Evolutionary conservation across 208 protist species (phyloP).

Genomic region (Porcisia hertigi): DNA sequence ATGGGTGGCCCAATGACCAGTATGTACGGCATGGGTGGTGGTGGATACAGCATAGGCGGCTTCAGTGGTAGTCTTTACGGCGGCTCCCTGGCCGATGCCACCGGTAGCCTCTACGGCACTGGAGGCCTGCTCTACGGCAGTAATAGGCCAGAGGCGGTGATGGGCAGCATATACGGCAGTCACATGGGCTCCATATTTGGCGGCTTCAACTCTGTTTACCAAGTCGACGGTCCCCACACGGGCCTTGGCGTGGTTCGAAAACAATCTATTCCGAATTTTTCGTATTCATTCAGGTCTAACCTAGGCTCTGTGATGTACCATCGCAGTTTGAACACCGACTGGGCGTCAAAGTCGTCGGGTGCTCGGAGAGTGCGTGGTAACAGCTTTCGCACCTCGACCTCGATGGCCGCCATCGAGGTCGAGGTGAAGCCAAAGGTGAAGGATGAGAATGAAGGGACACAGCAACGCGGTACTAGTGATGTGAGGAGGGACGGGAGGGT

Average conservation of each 20-base stretch:
- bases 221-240: slow-evolving; percentile 33
- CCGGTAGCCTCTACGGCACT: slow-evolving; percentile 41
- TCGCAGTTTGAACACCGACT: slow-evolving; percentile 19
- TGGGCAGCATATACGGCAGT: slow-evolving; percentile 53
- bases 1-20: slow-evolving; percentile 13
- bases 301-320: slow-evolving; percentile 13
- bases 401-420: slow-evolving; percentile 3
- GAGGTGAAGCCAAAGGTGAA: slow-evolving; percentile 3
- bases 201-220: slow-evolving; percentile 46
- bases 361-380: slow-evolving; percentile 3
- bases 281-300: slow-evolving; percentile 46
- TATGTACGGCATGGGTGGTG: slow-evolving; percentile 30
- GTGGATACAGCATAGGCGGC: slow-evolving; percentile 24
- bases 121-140: slow-evolving; percentile 54
- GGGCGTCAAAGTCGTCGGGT: slow-evolving; percentile 3
- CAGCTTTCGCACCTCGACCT: slow-evolving; percentile 30
- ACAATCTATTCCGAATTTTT: slow-evolving; percentile 37
- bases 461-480: slow-evolving; percentile 10
- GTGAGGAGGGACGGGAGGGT: slow-evolving; percentile 21
- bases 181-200: slow-evolving; percentile 25
- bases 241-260: slow-evolving; percentile 44
- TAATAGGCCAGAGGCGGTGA: slow-evolving; percentile 24
- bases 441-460: background rate
- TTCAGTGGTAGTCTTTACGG: slow-evolving; percentile 46
- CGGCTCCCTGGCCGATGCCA: slow-evolving; percentile 34